Base-by-base conservation (phyloP, 306 rosid genomes). In the Luffa aegyptiaca region DNA sequence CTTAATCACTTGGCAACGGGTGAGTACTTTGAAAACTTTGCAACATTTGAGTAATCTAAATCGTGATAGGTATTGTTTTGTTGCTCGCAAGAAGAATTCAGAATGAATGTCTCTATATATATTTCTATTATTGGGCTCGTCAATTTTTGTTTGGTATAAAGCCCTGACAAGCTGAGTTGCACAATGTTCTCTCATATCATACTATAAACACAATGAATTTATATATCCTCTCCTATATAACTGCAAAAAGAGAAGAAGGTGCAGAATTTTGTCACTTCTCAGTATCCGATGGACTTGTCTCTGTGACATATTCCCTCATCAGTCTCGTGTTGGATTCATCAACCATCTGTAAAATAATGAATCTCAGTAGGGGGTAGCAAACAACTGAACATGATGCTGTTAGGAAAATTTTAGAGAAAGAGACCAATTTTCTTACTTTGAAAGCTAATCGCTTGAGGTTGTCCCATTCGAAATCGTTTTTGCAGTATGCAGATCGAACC, bases 381-480 rank as follows among this genome's bases (percentile, higher is more conserved):
- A 51, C 20, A 71, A 74, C 41, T 5, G 12, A 18, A 7, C 62
- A 74, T 35, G 4, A 16, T 48, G 12, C 31, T 49, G 46, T 33
- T 6, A 33, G 37, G 51, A 77, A 66, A 44, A 42, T 48, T 16
- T 16, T 17, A 11, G 20, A 35, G 68, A n/a, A 31, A 46, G 3
- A 17, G 35, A 69, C 41, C 10, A 77, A 45, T 78, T 61, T 46
- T 20, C 84, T 46, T 66, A 93, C 97, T 96, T 91, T 91, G n/a
- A 77, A 26, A 42, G 97, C 89, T 6, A 95, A 66, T 61, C 87
- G 86, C 88, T 91, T 57, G 82, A 92, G 58, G 87, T 92, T 91
- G 88, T 92, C 92, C 97, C 98, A 92, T 80, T 91, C 97, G 76
- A 95, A 95, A 83, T 92, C 98, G 33, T 82, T 83, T 83, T 95